These are phyloP conservation scores for Linnemannia elongata DNA, from an alignment of 192 early-diverging fungal species.

Conservation along the genomic window DNA sequence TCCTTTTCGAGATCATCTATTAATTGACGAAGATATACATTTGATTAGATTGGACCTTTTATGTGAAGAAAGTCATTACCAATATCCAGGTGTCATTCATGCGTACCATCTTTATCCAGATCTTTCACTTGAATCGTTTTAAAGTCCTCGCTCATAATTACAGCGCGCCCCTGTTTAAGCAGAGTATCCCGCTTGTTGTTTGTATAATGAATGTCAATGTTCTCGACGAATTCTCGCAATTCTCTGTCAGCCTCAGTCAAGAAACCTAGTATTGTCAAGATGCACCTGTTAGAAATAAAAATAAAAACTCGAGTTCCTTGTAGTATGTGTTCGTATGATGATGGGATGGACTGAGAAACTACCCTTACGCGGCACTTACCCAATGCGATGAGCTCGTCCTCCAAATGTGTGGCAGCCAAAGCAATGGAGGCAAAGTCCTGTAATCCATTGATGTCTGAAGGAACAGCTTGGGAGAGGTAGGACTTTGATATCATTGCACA, in stretches of 20 bases:
- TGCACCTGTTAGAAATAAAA: neutral
- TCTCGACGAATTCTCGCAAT: slow-evolving; percentile 57
- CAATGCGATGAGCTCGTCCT: slow-evolving; percentile 57
- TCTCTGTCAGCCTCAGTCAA: slow-evolving; percentile 40
- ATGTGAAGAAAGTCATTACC: neutral
- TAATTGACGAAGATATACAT: neutral
- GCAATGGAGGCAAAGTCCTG: slow-evolving; percentile 41
- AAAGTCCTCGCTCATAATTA: slow-evolving; percentile 64
- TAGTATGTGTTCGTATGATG: too few relatives aligned
- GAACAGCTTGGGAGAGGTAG: slow-evolving; percentile 45
- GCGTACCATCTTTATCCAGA: slow-evolving; percentile 26
- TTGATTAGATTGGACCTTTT: neutral
- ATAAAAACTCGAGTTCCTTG: neutral
- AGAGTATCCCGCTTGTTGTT: slow-evolving; percentile 59
- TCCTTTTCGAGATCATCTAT: slow-evolving; percentile 40
- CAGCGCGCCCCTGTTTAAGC: slow-evolving; percentile 57
- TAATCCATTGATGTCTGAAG: slow-evolving; percentile 38
- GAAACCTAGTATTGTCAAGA: slow-evolving; percentile 14
- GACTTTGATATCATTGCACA: slow-evolving; percentile 39
- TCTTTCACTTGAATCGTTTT: slow-evolving; percentile 40
- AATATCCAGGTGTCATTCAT: neutral
- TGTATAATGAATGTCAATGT: slow-evolving; percentile 66
- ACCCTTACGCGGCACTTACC: slow-evolving; percentile 14
- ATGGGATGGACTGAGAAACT: neutral
- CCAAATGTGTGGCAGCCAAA: slow-evolving; percentile 30